phyloP scores from a whole-genome alignment of 495 filamentous ascomycete genomes.

The Choiromyces venosus region DNA sequence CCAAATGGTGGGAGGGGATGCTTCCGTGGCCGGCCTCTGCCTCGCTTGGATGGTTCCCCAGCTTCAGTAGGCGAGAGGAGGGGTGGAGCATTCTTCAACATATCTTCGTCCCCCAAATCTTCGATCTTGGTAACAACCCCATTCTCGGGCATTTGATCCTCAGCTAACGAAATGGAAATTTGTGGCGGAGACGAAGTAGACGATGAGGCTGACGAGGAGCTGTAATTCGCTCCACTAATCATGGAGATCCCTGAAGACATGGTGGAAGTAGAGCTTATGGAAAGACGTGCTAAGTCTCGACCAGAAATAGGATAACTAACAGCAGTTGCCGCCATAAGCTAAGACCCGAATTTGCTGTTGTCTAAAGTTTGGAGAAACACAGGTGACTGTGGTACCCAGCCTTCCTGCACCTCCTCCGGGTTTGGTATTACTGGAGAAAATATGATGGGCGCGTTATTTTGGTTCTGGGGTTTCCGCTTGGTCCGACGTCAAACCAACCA shows the following conservation, averaged over 20 bases:
- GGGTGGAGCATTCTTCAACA: slow-evolving; percentile 26
- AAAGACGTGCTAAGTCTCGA: slow-evolving; percentile 27
- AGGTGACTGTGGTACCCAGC: slow-evolving; percentile 12
- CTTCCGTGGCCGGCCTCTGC: slow-evolving; percentile 78
- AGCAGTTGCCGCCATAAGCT: slow-evolving; percentile 26
- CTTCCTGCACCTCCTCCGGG: slow-evolving; percentile 27
- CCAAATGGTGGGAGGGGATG: slow-evolving; percentile 60
- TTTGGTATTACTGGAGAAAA: slow-evolving; percentile 31
- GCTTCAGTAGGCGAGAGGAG: slow-evolving; percentile 26
- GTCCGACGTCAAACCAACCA: slow-evolving; percentile 1
- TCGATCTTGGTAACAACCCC: slow-evolving; percentile 36
- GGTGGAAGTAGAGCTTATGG: slow-evolving; percentile 34
- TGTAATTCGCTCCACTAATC: slow-evolving; percentile 30
- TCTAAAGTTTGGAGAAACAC: not conserved
- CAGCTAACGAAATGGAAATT: slow-evolving; percentile 7
- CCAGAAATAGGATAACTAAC: slow-evolving; percentile 21
- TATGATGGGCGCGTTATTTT: slow-evolving; percentile 30
- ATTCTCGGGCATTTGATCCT: slow-evolving; percentile 25
- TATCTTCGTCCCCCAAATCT: slow-evolving; percentile 35
- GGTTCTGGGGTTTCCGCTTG: slow-evolving; percentile 6
- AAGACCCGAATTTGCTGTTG: slow-evolving; percentile 3
- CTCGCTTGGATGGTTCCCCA: slow-evolving; percentile 48
- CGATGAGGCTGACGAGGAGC: slow-evolving; percentile 37
- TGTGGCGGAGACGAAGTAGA: slow-evolving; percentile 28
- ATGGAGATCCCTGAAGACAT: slow-evolving; percentile 31